Base-by-base conservation (phyloP, 2,329 filamentous ascomycete species). In the Colletotrichum sp. region DNA sequence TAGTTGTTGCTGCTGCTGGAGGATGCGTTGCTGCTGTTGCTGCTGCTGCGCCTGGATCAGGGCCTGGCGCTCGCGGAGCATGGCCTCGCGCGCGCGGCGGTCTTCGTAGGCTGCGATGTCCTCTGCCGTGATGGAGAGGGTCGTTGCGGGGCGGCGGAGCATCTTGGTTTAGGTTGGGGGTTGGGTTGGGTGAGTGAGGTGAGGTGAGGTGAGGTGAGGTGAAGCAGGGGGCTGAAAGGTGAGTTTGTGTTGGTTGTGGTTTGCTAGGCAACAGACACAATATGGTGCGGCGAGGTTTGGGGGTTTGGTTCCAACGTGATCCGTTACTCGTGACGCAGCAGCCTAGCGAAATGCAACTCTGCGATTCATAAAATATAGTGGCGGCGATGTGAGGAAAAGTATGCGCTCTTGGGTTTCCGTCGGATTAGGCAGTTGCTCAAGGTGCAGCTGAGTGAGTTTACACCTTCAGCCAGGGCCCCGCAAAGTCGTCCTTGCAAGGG, bases 41-140 rank as follows among this genome's bases (percentile, higher is more conserved):
- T 77, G 76, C 65, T 69, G 70, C 34, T 77, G 71, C 21, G 75
- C 71, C 62, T 77, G 75, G 16, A 75, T 57, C 36, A 77, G 75
- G 15, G 62, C 72, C 76, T 78, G 75, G 8, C 75, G 49, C 39
- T 77, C 75, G 60, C 75, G 75, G 65, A 77, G 71, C 44, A 77
- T 70, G 36, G 85, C 85, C 77, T 88, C 84, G 69, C 84, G 84
- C 28, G 86, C 86, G 77, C 92, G 90, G 32, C 89, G 88, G 82
- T 93, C 92, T 81, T 95, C 93, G 85, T 94, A 95, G 70, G 90
- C 87, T 52, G 93, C 92, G 52, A 95, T 88, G 83, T 95, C 94
- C 81, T 94, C 92, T 64, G 91, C 88, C 4, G 93, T 95, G 78
- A 95, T 90, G 71, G 89, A 87, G 77, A 95, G 91, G 16, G 90